Percentiles rank a stretch among this genome's conserved stretches.
These are phyloP conservation scores for Knoxdaviesia capensis DNA, from an alignment of 2,329 filamentous ascomycete species.

Conservation along the genomic window DNA sequence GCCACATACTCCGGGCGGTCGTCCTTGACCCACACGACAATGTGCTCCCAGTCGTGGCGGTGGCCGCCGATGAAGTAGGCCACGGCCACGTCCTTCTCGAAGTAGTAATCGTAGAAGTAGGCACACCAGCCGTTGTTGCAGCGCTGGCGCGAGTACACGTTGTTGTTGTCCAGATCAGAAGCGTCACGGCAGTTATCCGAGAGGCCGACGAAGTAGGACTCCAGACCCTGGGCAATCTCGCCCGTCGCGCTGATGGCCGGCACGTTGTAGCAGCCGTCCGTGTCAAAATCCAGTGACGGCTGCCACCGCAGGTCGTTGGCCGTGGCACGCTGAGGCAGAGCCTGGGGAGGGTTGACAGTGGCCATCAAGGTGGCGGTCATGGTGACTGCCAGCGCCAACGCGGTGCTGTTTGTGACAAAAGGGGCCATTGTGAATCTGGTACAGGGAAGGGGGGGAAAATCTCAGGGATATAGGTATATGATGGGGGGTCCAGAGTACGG, in stretches of 20 bases:
- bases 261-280: slow-evolving; percentile 18
- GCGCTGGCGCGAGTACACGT: slow-evolving; percentile 20
- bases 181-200: slow-evolving; percentile 13
- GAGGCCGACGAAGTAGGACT: slow-evolving; percentile 10
- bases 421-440: no score
- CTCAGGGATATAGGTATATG: no score
- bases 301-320: slow-evolving; percentile 8
- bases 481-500: no score
- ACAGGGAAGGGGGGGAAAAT: no score
- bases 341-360: slow-evolving; percentile 4
- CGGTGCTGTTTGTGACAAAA: no score
- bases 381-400: no score
- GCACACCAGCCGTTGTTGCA: slow-evolving; percentile 24
- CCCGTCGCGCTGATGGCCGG: slow-evolving; percentile 16
- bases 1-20: slow-evolving; percentile 10
- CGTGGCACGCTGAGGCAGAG: slow-evolving; percentile 7
- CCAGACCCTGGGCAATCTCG: slow-evolving; percentile 12
- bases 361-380: no score
- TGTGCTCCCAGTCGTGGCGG: slow-evolving; percentile 19
- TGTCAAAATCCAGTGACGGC: slow-evolving; percentile 14
- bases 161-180: slow-evolving; percentile 15
- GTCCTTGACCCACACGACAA: slow-evolving; percentile 12
- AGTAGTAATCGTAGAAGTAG: slow-evolving; percentile 24
- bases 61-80: slow-evolving; percentile 12
- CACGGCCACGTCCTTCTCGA: slow-evolving; percentile 21